Evolutionary conservation across 495 filamentous ascomycete genomes (phyloP), one percentile per base, ranked within the genome.

Genomic region (Penicillium odoratum): DNA sequence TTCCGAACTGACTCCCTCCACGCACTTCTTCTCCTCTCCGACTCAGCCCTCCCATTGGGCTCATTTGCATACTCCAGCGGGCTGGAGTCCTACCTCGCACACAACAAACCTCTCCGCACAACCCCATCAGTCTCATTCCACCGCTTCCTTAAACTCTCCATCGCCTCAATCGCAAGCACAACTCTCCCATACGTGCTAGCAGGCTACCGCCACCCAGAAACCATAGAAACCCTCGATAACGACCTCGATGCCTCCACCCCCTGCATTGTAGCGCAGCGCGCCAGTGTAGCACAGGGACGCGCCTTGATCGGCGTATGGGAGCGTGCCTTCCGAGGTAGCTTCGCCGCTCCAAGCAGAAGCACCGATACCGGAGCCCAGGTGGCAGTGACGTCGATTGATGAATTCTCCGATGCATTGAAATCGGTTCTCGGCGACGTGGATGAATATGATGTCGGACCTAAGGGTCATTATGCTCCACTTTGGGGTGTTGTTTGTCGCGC

Each of bases 31-130:
- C 84, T 97, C 11, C 88, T 99, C 63, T 88, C 94, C 34, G 94
- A 99, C 80, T 96, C 94, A 7, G 94, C 94, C 38, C 86, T 99
- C 7, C 94, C 94, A 7, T 79, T 99, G 0, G 95, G 95, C 65
- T 95, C 92, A 42, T 99, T 99, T 75, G 94, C 94, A 59, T 99
- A 96, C 82, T 93, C 88, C 78, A 89, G 83, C 62, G 93, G 93
- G 0, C 83, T 99, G 33, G 94, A 99, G 70, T 97, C 93, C 50
- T 97, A 91, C 72, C 85, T 97, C 29, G 88, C 90, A 3, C 94
- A 98, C 77, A 83, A 86, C 51, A 78, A 74, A 38, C 75, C 81
- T 34, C 63, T 69, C 15, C 74, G 75, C 36, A 55, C 72, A 54
- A 67, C 65, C 48, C 69, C 63, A 11, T 58, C 75, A 29, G 50